Evolutionary conservation across 345 rosid genomes (phyloP).

Genomic region (Bruguiera parviflora): DNA sequence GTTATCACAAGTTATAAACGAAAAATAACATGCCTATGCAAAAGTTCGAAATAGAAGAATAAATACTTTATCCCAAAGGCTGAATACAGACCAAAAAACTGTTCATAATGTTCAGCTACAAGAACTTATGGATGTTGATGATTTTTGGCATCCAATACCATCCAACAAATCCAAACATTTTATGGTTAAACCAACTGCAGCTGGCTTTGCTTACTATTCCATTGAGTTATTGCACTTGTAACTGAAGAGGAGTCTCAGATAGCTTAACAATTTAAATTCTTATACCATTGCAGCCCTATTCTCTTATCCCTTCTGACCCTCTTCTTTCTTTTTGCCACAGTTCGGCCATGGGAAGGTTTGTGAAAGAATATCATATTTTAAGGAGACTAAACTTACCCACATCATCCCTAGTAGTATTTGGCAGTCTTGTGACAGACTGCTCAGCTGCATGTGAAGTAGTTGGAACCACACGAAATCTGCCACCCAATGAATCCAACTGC

Average conservation of each 20-base stretch:
- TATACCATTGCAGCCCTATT: not conserved
- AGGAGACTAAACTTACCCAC: conserved; percentile 36
- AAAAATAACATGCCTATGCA: conserved; percentile 1
- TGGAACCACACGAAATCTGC: conserved; percentile 70
- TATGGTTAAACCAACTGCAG: no score
- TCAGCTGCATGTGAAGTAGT: conserved; percentile 42
- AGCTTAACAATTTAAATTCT: not conserved
- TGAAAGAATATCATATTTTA: not conserved
- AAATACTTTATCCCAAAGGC: not conserved
- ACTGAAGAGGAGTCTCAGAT: not conserved
- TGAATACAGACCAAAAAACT: not conserved
- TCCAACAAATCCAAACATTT: no score
- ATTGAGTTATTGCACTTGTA: not conserved
- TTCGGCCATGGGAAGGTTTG: not conserved
- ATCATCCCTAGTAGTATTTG: conserved; percentile 27
- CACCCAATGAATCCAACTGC: conserved; percentile 39
- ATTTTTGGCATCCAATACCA: no score
- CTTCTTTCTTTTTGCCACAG: not conserved
- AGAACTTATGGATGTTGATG: no score
- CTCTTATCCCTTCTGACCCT: not conserved
- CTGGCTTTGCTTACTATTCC: no score
- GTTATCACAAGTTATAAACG: conserved; percentile 35
- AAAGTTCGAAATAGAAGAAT: conserved; percentile 12
- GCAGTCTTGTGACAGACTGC: conserved; percentile 22
- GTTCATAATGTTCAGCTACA: no score